A percentile compares a stretch with the other conserved stretches of the same genome.
Evolutionary conservation across 2,329 filamentous ascomycete species (phyloP).

Genomic region (Uncinocarpus reesii): DNA sequence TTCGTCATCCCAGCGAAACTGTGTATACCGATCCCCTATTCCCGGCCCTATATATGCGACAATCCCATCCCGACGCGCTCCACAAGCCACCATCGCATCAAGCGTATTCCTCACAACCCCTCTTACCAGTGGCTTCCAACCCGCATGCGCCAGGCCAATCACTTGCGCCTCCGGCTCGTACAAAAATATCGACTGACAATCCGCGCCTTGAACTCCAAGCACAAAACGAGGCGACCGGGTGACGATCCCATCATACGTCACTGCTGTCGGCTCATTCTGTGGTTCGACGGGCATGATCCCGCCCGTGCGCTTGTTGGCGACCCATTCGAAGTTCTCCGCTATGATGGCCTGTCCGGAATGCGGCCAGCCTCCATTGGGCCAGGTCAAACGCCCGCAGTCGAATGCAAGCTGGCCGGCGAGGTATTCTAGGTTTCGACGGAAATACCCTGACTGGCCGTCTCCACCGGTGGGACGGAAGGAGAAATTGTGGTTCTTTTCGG

Average conservation of each 20-base stretch:
- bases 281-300: constrained; percentile 6
- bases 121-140: constrained; percentile 12
- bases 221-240: constrained; percentile 8
- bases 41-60: constrained; percentile 11
- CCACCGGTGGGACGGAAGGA: constrained; percentile 2
- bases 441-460: background rate
- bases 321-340: constrained; percentile 9
- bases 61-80: constrained; percentile 4
- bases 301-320: constrained; percentile 1
- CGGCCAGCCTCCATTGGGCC: constrained; percentile 13
- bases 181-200: constrained; percentile 13
- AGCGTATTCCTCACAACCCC: constrained; percentile 8
- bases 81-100: constrained; percentile 8
- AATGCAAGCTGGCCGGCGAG: constrained; percentile 3
- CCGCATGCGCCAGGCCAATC: constrained; percentile 11
- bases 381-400: constrained; percentile 4
- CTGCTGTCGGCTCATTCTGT: background rate
- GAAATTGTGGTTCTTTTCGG: constrained; percentile 7
- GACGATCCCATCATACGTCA: constrained; percentile 12
- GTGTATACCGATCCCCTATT: constrained; percentile 3
- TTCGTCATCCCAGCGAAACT: constrained; percentile 9
- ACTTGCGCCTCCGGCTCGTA: constrained; percentile 6
- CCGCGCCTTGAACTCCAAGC: constrained; percentile 11
- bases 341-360: constrained; percentile 11
- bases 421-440: constrained; percentile 7